phyloP scores from a whole-genome alignment of 2,329 filamentous ascomycete genomes.

The Zasmidium citrigriseum region DNA sequence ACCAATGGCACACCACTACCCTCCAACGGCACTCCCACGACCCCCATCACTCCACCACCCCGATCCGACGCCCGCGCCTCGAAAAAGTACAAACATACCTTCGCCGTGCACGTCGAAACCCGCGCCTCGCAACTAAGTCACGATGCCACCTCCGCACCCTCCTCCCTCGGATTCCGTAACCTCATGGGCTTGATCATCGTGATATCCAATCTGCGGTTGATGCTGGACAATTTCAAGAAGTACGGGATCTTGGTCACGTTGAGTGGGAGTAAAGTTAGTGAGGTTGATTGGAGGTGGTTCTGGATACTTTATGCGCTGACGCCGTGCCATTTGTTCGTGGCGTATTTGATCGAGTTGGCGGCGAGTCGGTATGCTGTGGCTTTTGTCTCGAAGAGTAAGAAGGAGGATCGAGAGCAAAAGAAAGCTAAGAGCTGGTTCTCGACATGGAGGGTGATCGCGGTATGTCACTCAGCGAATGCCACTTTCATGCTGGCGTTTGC shows the following conservation, averaged over 20 bases:
- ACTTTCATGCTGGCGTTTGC: slow-evolving; percentile 78
- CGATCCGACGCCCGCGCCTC: slow-evolving; percentile 16
- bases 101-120: slow-evolving; percentile 74
- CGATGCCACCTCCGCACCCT: slow-evolving; percentile 72
- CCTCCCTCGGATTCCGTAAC: slow-evolving; percentile 92
- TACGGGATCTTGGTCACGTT: slow-evolving; percentile 95
- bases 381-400: slow-evolving; percentile 60
- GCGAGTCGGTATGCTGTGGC: slow-evolving; percentile 78
- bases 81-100: slow-evolving; percentile 86
- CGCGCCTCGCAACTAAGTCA: slow-evolving; percentile 82
- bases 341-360: slow-evolving; percentile 83
- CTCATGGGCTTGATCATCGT: slow-evolving; percentile 93
- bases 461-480: slow-evolving; percentile 76
- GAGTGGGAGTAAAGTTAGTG: slow-evolving; percentile 55
- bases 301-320: slow-evolving; percentile 77
- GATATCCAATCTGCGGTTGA: slow-evolving; percentile 87
- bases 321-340: slow-evolving; percentile 85
- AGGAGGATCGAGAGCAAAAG: slow-evolving; percentile 45
- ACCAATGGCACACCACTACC: neutral
- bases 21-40: slow-evolving; percentile 4
- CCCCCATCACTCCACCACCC: neutral
- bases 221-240: slow-evolving; percentile 97
- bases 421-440: slow-evolving; percentile 27
- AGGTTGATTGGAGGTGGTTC: slow-evolving; percentile 31
- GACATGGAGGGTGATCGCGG: slow-evolving; percentile 78